These are phyloP conservation scores for Mycena rebaudengoi DNA, from an alignment of 768 basidiomycete species.

Conservation along the genomic window DNA sequence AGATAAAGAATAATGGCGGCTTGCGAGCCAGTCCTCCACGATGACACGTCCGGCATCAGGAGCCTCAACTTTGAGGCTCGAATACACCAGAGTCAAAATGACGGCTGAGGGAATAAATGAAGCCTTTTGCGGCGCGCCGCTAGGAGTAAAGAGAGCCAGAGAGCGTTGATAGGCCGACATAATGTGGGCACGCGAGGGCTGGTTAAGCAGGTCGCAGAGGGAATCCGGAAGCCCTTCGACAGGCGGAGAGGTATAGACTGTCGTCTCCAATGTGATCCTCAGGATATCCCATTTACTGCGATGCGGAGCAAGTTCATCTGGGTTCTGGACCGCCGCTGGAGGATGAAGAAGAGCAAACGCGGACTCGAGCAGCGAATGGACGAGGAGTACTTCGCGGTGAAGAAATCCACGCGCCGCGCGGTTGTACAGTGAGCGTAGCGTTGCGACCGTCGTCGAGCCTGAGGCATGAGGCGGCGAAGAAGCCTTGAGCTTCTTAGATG, in stretches of 20 bases:
- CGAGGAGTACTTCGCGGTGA: conserved; percentile 73
- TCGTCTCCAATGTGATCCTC: conserved; percentile 83
- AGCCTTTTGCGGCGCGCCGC: conserved; percentile 47
- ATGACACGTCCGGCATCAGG: conserved; percentile 69
- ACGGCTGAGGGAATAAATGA: conserved; percentile 75
- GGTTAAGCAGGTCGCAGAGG: conserved; percentile 59
- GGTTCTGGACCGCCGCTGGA: conserved; percentile 33
- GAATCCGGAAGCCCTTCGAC: conserved; percentile 55
- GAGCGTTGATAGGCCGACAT: conserved; percentile 69
- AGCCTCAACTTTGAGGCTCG: conserved; percentile 72
- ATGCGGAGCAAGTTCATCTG: conserved; percentile 57
- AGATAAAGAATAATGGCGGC: conserved; percentile 50
- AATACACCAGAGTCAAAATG: conserved; percentile 73
- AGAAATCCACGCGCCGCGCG: conserved; percentile 84
- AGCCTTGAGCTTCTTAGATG: conserved; percentile 46
- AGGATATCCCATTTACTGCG: conserved; percentile 90
- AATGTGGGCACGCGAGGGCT: conserved; percentile 68
- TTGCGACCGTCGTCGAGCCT: conserved; percentile 46
- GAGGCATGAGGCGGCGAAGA: conserved; percentile 20
- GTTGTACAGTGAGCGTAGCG: conserved; percentile 76
- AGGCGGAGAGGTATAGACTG: conserved; percentile 69
- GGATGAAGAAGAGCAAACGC: conserved; percentile 71
- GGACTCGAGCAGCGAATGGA: conserved; percentile 69
- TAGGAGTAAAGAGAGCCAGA: conserved; percentile 68
- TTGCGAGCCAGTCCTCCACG: conserved; percentile 82